Evolutionary conservation across 2,329 filamentous ascomycete genomes (phyloP).

Genomic region (Onygenales sp.): DNA sequence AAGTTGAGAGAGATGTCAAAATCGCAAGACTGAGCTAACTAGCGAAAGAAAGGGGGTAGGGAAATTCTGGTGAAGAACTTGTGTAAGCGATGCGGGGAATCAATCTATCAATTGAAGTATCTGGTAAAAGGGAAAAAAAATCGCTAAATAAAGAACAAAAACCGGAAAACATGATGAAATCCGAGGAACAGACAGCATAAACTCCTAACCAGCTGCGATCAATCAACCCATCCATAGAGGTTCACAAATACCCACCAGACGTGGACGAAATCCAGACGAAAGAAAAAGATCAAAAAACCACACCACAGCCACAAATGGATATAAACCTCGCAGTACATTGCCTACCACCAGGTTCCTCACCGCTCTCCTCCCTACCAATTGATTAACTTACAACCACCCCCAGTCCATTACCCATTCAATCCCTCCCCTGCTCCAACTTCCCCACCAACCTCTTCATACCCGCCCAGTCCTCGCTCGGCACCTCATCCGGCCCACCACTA

Average conservation of each 20-base stretch:
- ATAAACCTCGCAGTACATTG: slow-evolving; percentile 13
- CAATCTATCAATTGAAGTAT: too few species aligned
- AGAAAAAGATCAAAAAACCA: slow-evolving; percentile 4
- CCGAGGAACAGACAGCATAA: too few species aligned
- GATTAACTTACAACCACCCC: background rate
- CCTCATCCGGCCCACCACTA: slow-evolving; percentile 74
- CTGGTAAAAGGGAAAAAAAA: background rate
- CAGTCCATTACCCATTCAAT: slow-evolving; percentile 13
- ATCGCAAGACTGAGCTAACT: too few species aligned
- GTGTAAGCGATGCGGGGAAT: too few species aligned
- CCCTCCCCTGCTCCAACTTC: slow-evolving; percentile 52
- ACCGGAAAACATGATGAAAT: too few species aligned
- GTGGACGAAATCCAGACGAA: background rate
- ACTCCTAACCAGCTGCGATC: too few species aligned
- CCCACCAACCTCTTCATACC: slow-evolving; percentile 83
- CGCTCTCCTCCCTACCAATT: background rate
- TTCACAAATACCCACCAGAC: too few species aligned
- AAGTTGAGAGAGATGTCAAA: too few species aligned
- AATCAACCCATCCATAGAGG: too few species aligned
- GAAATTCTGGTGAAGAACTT: background rate
- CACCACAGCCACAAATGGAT: slow-evolving; percentile 10
- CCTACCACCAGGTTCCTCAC: background rate
- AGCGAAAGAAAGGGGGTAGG: too few species aligned
- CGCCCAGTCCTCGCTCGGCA: slow-evolving; percentile 83
- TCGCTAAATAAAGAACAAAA: too few species aligned